Conservation (phyloP, 768 basidiomycete species). For the Mycena polygramma region DNA sequence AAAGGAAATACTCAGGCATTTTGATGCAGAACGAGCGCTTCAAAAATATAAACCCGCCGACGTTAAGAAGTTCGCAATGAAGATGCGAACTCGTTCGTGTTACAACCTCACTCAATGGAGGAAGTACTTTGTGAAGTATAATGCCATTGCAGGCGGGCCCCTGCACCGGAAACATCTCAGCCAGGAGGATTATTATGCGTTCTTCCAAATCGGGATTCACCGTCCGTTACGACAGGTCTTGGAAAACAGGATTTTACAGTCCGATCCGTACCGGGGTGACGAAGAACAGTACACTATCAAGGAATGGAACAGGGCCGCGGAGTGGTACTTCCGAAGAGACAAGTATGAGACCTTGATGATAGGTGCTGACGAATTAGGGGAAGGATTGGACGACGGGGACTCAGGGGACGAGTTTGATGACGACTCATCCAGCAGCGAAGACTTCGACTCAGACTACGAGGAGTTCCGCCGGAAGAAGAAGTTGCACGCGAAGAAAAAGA, state of each 20-base stretch:
- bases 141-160: neutral
- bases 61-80: neutral
- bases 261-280: neutral
- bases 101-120: neutral
- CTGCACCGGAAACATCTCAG: neutral
- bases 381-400: conserved; percentile 4
- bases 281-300: neutral
- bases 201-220: neutral
- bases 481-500: neutral
- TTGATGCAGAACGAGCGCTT: neutral
- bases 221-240: neutral
- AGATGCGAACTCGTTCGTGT: neutral
- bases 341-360: conserved; percentile 17
- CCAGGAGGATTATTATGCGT: neutral
- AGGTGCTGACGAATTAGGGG: neutral
- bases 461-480: neutral
- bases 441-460: neutral
- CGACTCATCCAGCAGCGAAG: neutral
- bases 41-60: neutral
- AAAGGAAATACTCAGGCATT: neutral
- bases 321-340: conserved; percentile 20
- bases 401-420: conserved; percentile 18
- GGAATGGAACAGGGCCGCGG: conserved; percentile 10
- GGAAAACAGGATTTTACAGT: neutral
- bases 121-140: neutral